These are phyloP conservation scores for Pogostemon cablin DNA, from an alignment of 257 asterid species.

Conservation along the genomic window DNA sequence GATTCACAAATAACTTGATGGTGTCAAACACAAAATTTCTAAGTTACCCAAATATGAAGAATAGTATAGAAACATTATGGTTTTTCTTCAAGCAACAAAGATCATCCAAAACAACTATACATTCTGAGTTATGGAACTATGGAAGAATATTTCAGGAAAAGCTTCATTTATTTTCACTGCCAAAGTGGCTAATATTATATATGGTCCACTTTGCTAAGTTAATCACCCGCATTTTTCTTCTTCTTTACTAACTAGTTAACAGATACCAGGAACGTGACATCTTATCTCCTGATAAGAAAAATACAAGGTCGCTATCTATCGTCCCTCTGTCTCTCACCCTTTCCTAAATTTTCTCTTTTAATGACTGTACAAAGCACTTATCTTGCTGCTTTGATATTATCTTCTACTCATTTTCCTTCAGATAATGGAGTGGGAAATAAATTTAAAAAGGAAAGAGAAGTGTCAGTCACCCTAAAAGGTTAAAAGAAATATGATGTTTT, in stretches of 20 bases:
- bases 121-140: neutral
- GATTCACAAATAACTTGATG: slow-evolving; percentile 19
- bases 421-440: neutral
- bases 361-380: slow-evolving; percentile 1
- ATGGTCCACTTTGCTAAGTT: neutral
- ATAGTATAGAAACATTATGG: slow-evolving; percentile 9
- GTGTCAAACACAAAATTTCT: slow-evolving; percentile 15
- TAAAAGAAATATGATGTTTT: slow-evolving; percentile 5
- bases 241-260: neutral
- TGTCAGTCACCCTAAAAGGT: neutral
- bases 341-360: slow-evolving; percentile 3
- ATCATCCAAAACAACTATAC: neutral
- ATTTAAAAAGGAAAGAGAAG: neutral
- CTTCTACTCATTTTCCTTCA: neutral
- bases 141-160: slow-evolving; percentile 23
- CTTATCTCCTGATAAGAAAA: neutral
- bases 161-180: slow-evolving; percentile 5
- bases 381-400: neutral
- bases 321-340: neutral
- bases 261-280: slow-evolving; percentile 15
- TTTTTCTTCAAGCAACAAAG: slow-evolving; percentile 8
- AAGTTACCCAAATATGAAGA: slow-evolving; percentile 24
- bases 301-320: neutral
- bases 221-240: neutral
- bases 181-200: neutral